These are phyloP conservation scores for Candida namnaoensis DNA, from an alignment of 805 yeast species.

Conservation along the genomic window DNA sequence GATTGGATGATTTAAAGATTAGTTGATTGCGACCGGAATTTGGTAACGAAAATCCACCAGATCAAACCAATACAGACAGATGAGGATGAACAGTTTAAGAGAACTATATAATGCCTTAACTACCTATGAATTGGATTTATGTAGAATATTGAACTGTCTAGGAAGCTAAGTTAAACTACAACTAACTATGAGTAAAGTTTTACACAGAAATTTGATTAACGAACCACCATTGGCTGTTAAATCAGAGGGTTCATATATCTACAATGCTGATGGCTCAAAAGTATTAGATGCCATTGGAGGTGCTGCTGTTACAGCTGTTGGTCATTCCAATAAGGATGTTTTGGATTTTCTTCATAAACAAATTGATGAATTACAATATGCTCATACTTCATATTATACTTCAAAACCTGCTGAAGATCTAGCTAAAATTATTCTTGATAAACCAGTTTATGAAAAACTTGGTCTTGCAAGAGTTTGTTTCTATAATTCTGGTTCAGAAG, in stretches of 20 bases:
- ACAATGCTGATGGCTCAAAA: constrained; percentile 25
- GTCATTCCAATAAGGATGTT: constrained; percentile 33
- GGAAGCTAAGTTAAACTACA: too few species aligned
- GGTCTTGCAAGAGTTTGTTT: constrained; percentile 33
- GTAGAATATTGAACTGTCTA: too few species aligned
- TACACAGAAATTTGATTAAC: not conserved
- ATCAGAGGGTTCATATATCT: constrained; percentile 9
- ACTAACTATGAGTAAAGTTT: not conserved
- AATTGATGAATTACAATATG: constrained; percentile 27
- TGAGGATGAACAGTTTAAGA: too few species aligned
- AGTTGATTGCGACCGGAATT: too few species aligned
- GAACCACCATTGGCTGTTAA: not conserved
- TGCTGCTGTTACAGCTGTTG: constrained; percentile 42
- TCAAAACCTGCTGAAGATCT: constrained; percentile 34
- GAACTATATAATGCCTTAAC: too few species aligned
- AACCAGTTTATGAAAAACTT: constrained; percentile 27
- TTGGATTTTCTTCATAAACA: constrained; percentile 25
- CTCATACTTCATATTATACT: constrained; percentile 26
- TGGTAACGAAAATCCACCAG: too few species aligned
- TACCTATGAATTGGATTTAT: too few species aligned
- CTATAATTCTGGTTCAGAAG: constrained; percentile 58
- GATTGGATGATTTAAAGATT: too few species aligned
- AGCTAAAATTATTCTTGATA: constrained; percentile 27
- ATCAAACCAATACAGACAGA: too few species aligned
- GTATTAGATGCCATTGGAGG: constrained; percentile 39